Evolutionary conservation across 495 filamentous ascomycete species (phyloP), one percentile per base, ranked within the genome.

Genomic region (Xylaria longipes): DNA sequence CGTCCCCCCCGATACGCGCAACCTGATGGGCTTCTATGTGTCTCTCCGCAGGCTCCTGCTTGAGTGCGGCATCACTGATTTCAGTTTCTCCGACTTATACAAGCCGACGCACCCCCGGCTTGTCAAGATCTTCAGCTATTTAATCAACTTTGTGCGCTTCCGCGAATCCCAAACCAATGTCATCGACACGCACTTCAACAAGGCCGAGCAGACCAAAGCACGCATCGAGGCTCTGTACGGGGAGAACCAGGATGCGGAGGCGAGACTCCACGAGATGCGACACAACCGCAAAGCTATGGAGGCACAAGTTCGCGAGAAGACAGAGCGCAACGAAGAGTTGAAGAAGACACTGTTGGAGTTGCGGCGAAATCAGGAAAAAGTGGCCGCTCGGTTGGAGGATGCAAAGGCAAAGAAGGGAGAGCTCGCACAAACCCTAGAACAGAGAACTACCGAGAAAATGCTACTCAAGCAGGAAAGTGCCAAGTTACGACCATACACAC

Each of bases 121-220:
- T 6, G 91, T 93, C 71, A 94, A 93, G 81, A 94, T 98, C 70
- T 94, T 98, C 76, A 95, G 92, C 35, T 98, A 97, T 78, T 86
- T 98, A 65, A 98, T 99, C 82, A 99, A 99, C 82, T 99, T 99
- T 81, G 94, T 97, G 63, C 89, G 96, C 61, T 99, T 98, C 82
- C 92, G 97, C 72, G 95, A 97, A 82, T 93, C 90, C 68, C 94
- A 97, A 82, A 93, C 92, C 8, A 81, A 84, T 17, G 88, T 94
- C 3, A 97, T 98, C 60, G 93, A 96, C 74, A 91, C 95, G 78
- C 93, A 98, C 80, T 95, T 94, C 83, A 94, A 97, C 84, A 93
- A 92, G 74, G 87, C 92, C 22, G 94, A 98, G 79, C 88, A 86
- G 70, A 94, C 92, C 0, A 97, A 97, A 81, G 82, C 89, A 66